Percentiles rank a stretch among this genome's conserved stretches.
These are phyloP conservation scores for Moesziomyces antarcticus DNA, from an alignment of 1,284 basidiomycete genomes.

Conservation along the genomic window DNA sequence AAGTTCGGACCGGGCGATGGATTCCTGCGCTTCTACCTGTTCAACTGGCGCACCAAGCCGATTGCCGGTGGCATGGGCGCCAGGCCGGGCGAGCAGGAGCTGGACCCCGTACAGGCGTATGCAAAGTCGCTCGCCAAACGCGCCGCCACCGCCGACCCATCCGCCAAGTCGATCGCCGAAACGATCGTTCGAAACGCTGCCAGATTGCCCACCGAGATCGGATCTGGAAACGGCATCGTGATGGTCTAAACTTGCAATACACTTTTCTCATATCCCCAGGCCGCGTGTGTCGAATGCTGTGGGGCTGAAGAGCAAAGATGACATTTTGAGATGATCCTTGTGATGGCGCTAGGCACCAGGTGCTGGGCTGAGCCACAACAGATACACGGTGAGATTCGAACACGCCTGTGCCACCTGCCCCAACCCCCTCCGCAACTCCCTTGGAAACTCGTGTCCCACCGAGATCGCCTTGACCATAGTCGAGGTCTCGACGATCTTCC, in stretches of 20 bases:
- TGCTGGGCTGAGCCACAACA: conserved; percentile 52
- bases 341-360: conserved; percentile 10
- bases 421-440: conserved; percentile 48
- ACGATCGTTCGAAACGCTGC: conserved; percentile 23
- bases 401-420: conserved; percentile 59
- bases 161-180: conserved; percentile 17
- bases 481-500: conserved; percentile 59
- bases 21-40: conserved; percentile 87
- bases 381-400: conserved; percentile 56
- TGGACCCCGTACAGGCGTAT: conserved; percentile 56
- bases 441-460: conserved; percentile 48
- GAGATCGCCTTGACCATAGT: conserved; percentile 56
- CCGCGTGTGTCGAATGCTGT: too few species aligned
- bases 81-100: conserved; percentile 57
- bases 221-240: conserved; percentile 62
- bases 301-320: too few species aligned
- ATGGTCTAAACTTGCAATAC: conserved; percentile 52
- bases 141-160: not conserved
- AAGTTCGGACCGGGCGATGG: conserved; percentile 93
- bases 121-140: conserved; percentile 21
- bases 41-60: conserved; percentile 64
- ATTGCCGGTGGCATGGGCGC: conserved; percentile 63
- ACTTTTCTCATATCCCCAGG: too few species aligned
- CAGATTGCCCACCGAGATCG: conserved; percentile 44
- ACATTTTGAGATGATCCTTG: too few species aligned